Percentiles rank a stretch among this genome's conserved stretches.
Conservation (phyloP, 305 asterid genomes). For the Euphrasia arctica region DNA sequence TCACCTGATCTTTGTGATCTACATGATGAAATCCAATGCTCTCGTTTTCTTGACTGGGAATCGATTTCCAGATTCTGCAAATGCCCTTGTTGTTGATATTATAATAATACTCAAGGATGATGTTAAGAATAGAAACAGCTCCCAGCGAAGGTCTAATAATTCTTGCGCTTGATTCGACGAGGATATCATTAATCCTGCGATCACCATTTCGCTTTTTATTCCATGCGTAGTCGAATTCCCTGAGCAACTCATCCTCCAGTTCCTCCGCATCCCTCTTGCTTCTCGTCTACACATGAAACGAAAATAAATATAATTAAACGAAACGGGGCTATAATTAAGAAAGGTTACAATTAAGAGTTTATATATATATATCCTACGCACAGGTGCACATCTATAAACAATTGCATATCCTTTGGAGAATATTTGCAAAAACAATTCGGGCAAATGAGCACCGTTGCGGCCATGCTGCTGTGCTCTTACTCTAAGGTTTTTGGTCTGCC, state of each 20-base stretch:
- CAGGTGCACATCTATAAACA: slow-evolving; percentile 67
- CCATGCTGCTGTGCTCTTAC: slow-evolving; percentile 59
- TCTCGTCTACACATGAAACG: slow-evolving; percentile 34
- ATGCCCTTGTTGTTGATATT: no score
- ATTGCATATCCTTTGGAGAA: slow-evolving; percentile 42
- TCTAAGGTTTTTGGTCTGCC: slow-evolving; percentile 54
- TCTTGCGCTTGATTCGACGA: slow-evolving; percentile 20
- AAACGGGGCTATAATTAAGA: no score
- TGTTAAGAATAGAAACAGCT: slow-evolving; percentile 26
- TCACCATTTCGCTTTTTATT: slow-evolving; percentile 54
- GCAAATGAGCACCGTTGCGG: slow-evolving; percentile 68
- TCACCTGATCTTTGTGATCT: no score
- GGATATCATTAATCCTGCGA: slow-evolving; percentile 48
- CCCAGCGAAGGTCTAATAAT: background rate
- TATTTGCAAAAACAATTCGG: slow-evolving; percentile 39
- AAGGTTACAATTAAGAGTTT: no score
- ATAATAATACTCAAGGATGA: slow-evolving; percentile 27
- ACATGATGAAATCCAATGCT: no score
- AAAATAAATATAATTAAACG: background rate
- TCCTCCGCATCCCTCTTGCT: slow-evolving; percentile 50
- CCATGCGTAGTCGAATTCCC: slow-evolving; percentile 59
- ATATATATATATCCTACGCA: background rate
- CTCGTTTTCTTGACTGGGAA: no score
- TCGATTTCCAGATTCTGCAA: no score
- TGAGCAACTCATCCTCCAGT: slow-evolving; percentile 47